Evolutionary conservation across 768 basidiomycete genomes (phyloP), one percentile per base, ranked within the genome.

Genomic region (Agaricus blazei): DNA sequence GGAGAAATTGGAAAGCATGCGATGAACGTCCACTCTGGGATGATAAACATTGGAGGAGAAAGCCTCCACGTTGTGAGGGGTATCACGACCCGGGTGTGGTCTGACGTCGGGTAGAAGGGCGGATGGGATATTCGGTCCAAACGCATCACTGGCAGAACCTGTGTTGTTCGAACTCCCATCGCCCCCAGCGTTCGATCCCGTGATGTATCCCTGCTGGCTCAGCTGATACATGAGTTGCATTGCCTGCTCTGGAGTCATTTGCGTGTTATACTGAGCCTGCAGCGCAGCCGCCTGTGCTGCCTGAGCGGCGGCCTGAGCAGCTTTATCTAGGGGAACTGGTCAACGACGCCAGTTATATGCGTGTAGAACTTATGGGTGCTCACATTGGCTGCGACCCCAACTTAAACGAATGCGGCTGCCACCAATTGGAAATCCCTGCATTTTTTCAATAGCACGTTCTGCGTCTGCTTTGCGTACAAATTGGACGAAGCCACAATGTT

Each of bases 401-500:
- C 90, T 92, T 59, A 96, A 71, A 36, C 94, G 81, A 60, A 97
- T 93, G 63, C 90, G 79, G 60, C 92, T 93, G 14, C 94, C 94
- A 34, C 91, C 93, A 60, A 97, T 87, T 3, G 93, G 92, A 67
- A 94, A 96, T 26, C 93, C 93, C 74, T 96, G 93, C 93, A 96
- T 94, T 71, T 91, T 93, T 71, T 93, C 90, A 58, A 97, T 97
- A 8, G 93, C 93, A 37, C 82, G 78, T 68, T 95, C 93, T 9
- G 94, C 94, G 69, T 97, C 94, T 9, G 82, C 83, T 70, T 96
- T 93, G 60, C 86, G 81, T 27, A 96, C 90, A 63, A 93, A 97
- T 71, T 97, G 94, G 44, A 97, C 94, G 64, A 97, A 97, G 1
- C 94, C 94, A 63, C 94, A 97, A 60, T 94, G 90, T 65, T 96